phyloP scores from a whole-genome alignment of 805 yeast genomes.

The Ogataea ramenticola region DNA sequence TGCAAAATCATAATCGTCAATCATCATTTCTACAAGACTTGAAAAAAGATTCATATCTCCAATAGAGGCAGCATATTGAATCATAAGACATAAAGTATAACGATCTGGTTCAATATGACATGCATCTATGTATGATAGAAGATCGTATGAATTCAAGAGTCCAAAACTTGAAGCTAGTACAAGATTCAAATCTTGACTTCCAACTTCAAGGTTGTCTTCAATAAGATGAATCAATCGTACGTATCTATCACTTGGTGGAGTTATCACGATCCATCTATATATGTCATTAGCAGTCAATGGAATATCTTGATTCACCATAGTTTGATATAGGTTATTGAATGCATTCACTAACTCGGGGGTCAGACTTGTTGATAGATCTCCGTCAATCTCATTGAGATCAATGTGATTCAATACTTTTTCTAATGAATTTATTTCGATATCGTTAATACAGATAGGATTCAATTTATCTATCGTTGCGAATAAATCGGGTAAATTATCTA shows the following conservation, averaged over 20 bases:
- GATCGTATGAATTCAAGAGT: neutral
- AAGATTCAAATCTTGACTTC: neutral
- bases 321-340: constrained; percentile 1
- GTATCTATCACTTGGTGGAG: neutral
- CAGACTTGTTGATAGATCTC: too few relatives aligned
- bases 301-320: constrained; percentile 1
- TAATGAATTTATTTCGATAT: too few relatives aligned
- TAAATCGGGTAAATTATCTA: too few relatives aligned
- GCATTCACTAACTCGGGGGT: neutral
- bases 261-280: constrained; percentile 2
- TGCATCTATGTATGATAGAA: neutral
- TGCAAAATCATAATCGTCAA: neutral
- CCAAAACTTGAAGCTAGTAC: neutral
- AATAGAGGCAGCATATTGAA: neutral
- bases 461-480: too few relatives aligned
- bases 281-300: constrained; percentile 10
- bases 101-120: neutral
- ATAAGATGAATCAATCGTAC: neutral
- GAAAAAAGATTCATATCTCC: too few relatives aligned
- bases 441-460: too few relatives aligned
- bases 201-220: neutral
- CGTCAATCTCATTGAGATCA: too few relatives aligned
- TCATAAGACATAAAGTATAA: neutral
- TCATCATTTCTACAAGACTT: neutral
- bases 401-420: too few relatives aligned